Conservation (phyloP, 2,329 filamentous ascomycete genomes). For the Macrophomina pseudophaseolina region DNA sequence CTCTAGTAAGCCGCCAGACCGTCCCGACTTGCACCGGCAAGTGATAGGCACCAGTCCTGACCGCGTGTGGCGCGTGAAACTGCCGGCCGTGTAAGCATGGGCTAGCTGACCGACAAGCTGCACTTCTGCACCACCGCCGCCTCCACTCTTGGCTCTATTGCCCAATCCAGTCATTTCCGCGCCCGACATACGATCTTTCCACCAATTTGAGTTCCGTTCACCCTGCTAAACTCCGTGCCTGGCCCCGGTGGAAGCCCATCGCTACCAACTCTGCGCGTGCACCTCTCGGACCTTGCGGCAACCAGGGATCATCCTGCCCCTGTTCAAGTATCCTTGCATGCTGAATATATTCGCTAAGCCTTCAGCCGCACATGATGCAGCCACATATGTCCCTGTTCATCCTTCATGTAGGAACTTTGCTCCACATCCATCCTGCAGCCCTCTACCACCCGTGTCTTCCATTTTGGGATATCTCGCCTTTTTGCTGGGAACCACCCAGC, state of each 20-base stretch:
- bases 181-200: conserved; percentile 6
- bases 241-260: background rate
- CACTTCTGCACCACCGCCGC: background rate
- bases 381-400: background rate
- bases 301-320: conserved; percentile 5
- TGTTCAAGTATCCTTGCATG: conserved; percentile 2
- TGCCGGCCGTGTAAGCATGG: conserved; percentile 14
- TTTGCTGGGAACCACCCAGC: background rate
- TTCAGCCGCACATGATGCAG: conserved; percentile 3
- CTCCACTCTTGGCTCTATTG: conserved; percentile 23
- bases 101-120: conserved; percentile 11
- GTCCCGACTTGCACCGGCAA: conserved; percentile 5
- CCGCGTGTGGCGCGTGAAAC: conserved; percentile 4
- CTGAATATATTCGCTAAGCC: conserved; percentile 8
- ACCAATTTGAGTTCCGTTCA: conserved; percentile 17
- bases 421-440: background rate
- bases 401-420: background rate
- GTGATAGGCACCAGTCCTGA: background rate
- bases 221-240: conserved; percentile 7
- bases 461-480: background rate
- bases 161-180: conserved; percentile 14
- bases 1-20: conserved; percentile 12
- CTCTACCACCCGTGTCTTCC: conserved; percentile 6
- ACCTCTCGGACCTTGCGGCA: background rate
- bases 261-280: background rate